A percentile compares a stretch with the other conserved stretches of the same genome.
These are phyloP conservation scores for Fusarium sp. DNA, from an alignment of 2,329 filamentous ascomycete genomes.

Conservation along the genomic window DNA sequence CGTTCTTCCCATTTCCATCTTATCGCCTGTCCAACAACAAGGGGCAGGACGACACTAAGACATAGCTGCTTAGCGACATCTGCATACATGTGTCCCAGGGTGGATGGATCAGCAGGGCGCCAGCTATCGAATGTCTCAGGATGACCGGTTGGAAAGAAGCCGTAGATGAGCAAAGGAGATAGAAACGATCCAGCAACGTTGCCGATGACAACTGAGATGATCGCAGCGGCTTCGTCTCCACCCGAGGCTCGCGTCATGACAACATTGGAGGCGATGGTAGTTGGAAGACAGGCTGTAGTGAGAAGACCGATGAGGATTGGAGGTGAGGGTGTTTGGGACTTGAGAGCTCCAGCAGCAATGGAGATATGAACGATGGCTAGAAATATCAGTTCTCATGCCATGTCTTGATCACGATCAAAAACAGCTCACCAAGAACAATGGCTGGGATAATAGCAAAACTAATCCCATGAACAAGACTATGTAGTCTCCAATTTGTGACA, in stretches of 20 bases:
- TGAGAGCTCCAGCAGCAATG: conserved; percentile 60
- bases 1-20: conserved; percentile 64
- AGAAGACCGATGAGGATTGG: conserved; percentile 77
- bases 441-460: conserved; percentile 76
- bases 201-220: conserved; percentile 78
- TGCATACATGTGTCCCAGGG: conserved; percentile 72
- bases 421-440: conserved; percentile 66
- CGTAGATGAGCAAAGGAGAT: conserved; percentile 73
- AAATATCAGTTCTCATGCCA: conserved; percentile 26
- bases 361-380: conserved; percentile 62
- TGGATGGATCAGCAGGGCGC: conserved; percentile 64
- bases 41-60: conserved; percentile 74
- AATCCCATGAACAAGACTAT: conserved; percentile 75
- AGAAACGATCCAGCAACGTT: conserved; percentile 78
- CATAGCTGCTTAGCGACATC: conserved; percentile 77
- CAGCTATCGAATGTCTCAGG: conserved; percentile 67
- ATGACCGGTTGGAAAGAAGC: conserved; percentile 65
- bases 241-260: conserved; percentile 79
- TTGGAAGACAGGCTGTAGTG: conserved; percentile 76
- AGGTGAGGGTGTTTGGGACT: conserved; percentile 70
- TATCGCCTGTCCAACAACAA: conserved; percentile 72
- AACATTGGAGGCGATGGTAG: conserved; percentile 79
- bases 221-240: conserved; percentile 74
- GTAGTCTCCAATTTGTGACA: conserved; percentile 75
- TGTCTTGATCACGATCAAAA: neutral